These are phyloP conservation scores for Neurospora sp. DNA, from an alignment of 495 filamentous ascomycete genomes.

Conservation along the genomic window DNA sequence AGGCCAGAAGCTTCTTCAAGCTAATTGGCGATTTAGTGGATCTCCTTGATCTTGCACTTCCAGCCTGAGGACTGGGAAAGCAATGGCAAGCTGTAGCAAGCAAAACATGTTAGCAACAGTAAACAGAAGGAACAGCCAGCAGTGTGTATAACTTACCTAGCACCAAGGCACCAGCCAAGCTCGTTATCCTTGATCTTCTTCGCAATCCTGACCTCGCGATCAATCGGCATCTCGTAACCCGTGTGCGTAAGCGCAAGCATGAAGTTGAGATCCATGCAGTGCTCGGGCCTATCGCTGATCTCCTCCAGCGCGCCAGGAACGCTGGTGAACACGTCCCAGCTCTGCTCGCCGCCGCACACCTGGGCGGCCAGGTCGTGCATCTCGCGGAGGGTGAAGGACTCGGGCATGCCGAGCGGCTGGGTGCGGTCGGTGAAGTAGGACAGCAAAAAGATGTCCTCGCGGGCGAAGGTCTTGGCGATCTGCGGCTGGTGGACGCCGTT, in stretches of 20 bases:
- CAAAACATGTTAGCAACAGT: slow-evolving; percentile 28
- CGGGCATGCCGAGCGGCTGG: slow-evolving; percentile 85
- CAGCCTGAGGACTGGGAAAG: slow-evolving; percentile 37
- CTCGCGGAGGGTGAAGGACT: slow-evolving; percentile 82
- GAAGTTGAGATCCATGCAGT: slow-evolving; percentile 90
- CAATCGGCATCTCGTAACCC: slow-evolving; percentile 95
- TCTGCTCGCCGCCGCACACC: slow-evolving; percentile 69
- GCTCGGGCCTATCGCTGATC: slow-evolving; percentile 69
- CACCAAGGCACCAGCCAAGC: slow-evolving; percentile 94
- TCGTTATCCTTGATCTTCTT: slow-evolving; percentile 98
- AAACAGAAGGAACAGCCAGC: no score
- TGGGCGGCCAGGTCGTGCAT: slow-evolving; percentile 70
- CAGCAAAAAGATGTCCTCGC: slow-evolving; percentile 91
- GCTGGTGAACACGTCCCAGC: slow-evolving; percentile 68
- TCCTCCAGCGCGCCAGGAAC: slow-evolving; percentile 66
- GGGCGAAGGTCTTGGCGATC: slow-evolving; percentile 82
- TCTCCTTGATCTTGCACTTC: slow-evolving; percentile 38
- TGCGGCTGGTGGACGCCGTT: slow-evolving; percentile 92
- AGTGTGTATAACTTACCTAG: slow-evolving; percentile 52
- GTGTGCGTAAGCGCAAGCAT: slow-evolving; percentile 88
- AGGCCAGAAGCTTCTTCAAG: neutral
- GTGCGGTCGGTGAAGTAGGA: slow-evolving; percentile 97
- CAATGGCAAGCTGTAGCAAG: slow-evolving; percentile 30
- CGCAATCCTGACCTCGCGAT: slow-evolving; percentile 90
- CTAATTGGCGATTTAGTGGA: slow-evolving; percentile 18